phyloP scores from a whole-genome alignment of 148 eudicot species.

The Vaccinium myrtillus region DNA sequence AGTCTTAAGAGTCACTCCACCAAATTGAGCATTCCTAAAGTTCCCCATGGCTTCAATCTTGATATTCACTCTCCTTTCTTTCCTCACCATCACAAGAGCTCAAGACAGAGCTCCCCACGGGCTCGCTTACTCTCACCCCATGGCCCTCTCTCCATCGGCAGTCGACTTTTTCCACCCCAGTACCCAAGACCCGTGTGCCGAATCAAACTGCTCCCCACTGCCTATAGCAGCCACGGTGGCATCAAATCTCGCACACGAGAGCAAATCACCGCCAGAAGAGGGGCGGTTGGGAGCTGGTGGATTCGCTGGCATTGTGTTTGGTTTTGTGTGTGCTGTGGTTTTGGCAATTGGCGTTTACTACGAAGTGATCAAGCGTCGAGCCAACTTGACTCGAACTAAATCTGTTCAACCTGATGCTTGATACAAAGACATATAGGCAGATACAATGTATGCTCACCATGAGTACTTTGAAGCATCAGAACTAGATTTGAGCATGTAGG shows the following conservation, averaged over 20 bases:
- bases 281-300: constrained; percentile 17
- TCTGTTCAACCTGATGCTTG: constrained; percentile 36
- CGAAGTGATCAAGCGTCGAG: constrained; percentile 35
- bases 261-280: neutral
- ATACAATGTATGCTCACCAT: neutral
- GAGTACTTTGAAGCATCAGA: neutral
- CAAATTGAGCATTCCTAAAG: neutral
- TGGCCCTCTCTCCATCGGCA: constrained; percentile 63
- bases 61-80: constrained; percentile 28
- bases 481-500: neutral
- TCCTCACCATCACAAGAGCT: constrained; percentile 28
- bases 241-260: constrained; percentile 46
- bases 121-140: constrained; percentile 40
- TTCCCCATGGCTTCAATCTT: constrained; percentile 23
- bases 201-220: constrained; percentile 41
- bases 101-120: constrained; percentile 78
- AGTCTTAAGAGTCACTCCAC: neutral
- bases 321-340: constrained; percentile 25
- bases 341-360: constrained; percentile 55
- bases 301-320: constrained; percentile 16
- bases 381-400: constrained; percentile 30
- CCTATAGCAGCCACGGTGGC: constrained; percentile 56
- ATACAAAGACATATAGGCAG: neutral
- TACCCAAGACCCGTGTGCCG: constrained; percentile 26
- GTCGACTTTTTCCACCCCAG: constrained; percentile 61